Evolutionary conservation across 768 basidiomycete genomes (phyloP).

Genomic region (Cyclocybe aegerita): DNA sequence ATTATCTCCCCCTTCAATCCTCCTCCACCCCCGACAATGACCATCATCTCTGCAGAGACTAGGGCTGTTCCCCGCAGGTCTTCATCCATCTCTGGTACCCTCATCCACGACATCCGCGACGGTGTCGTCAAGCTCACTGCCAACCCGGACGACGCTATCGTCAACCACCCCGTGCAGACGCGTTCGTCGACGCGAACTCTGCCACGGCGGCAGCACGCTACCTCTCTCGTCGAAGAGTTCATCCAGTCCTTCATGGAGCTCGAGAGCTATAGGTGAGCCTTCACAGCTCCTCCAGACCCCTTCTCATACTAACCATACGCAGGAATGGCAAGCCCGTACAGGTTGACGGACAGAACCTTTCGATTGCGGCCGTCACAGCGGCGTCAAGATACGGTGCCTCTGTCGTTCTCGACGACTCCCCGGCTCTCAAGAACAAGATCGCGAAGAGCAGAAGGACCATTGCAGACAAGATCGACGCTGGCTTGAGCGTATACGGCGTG

Average conservation of each 20-base stretch:
- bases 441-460: slow-evolving; percentile 65
- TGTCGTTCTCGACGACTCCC: slow-evolving; percentile 50
- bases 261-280: slow-evolving; percentile 57
- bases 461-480: slow-evolving; percentile 61
- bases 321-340: slow-evolving; percentile 64
- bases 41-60: slow-evolving; percentile 29
- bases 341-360: slow-evolving; percentile 69
- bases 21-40: slow-evolving; percentile 14
- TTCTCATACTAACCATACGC: slow-evolving; percentile 3
- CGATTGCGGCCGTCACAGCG: slow-evolving; percentile 78
- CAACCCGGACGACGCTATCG: slow-evolving; percentile 13
- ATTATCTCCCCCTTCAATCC: slow-evolving; percentile 3
- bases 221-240: slow-evolving; percentile 53
- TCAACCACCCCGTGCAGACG: slow-evolving; percentile 16
- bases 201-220: slow-evolving; percentile 16
- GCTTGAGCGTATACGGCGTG: slow-evolving; percentile 80
- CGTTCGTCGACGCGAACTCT: slow-evolving; percentile 18
- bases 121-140: slow-evolving; percentile 20
- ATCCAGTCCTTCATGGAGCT: slow-evolving; percentile 61
- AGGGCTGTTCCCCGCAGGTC: slow-evolving; percentile 27
- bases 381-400: slow-evolving; percentile 61
- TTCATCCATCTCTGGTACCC: slow-evolving; percentile 21
- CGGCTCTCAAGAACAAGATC: slow-evolving; percentile 49
- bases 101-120: slow-evolving; percentile 14
- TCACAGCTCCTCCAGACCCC: background rate